phyloP scores from a whole-genome alignment of 192 early-diverging fungal species.

The Podila minutissima region DNA sequence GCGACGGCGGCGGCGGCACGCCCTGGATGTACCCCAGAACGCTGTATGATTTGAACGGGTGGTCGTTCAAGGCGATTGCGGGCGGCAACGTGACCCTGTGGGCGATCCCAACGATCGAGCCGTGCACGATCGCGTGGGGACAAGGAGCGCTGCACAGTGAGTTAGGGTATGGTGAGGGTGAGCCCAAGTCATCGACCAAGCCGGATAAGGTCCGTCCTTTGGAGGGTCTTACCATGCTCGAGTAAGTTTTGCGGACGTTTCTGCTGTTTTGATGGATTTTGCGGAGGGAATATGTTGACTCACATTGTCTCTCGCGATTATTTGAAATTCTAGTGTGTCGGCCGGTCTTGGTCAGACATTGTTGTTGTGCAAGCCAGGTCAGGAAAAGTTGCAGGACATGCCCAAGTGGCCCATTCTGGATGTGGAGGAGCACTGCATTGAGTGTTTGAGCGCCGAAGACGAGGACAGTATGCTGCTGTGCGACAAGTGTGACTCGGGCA shows the following conservation, averaged over 20 bases:
- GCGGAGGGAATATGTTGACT: neutral
- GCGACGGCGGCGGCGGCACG: slow-evolving; percentile 60
- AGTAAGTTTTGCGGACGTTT: slow-evolving; percentile 10
- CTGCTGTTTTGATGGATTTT: too few species aligned
- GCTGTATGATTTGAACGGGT: slow-evolving; percentile 60
- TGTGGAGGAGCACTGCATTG: slow-evolving; percentile 59
- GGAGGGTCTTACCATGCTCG: slow-evolving; percentile 49
- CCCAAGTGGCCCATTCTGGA: slow-evolving; percentile 57
- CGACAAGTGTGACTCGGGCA: slow-evolving; percentile 59
- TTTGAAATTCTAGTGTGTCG: slow-evolving; percentile 26
- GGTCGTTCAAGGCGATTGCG: slow-evolving; percentile 49
- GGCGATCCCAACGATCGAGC: slow-evolving; percentile 37
- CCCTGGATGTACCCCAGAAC: slow-evolving; percentile 62
- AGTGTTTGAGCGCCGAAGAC: slow-evolving; percentile 56
- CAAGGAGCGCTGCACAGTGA: slow-evolving; percentile 54
- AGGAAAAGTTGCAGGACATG: slow-evolving; percentile 55
- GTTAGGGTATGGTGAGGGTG: slow-evolving; percentile 58
- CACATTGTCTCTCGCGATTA: neutral
- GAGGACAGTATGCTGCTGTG: slow-evolving; percentile 59
- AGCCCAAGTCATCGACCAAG: slow-evolving; percentile 48
- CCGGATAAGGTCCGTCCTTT: slow-evolving; percentile 57
- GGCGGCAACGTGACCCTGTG: slow-evolving; percentile 56
- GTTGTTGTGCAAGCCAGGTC: slow-evolving; percentile 53
- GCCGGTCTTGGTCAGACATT: slow-evolving; percentile 56
- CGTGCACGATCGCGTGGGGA: slow-evolving; percentile 58